Conservation (phyloP, 768 basidiomycete species). For the Russula abietina region DNA sequence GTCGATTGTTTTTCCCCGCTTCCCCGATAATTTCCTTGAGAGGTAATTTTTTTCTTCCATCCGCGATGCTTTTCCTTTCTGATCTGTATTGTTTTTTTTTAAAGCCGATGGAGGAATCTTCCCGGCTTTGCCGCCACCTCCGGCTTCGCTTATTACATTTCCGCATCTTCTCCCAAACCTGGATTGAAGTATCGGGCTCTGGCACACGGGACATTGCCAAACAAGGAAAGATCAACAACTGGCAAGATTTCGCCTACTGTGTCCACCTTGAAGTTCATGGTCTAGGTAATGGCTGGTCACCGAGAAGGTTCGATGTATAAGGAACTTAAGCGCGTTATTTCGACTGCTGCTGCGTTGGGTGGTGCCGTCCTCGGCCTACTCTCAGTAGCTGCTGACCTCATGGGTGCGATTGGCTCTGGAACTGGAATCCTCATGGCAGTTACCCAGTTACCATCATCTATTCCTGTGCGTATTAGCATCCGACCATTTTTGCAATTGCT, state of each 20-base stretch:
- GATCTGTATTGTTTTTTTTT: neutral
- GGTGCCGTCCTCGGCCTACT: constrained; percentile 93
- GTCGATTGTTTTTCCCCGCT: constrained; percentile 91
- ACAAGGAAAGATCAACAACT: constrained; percentile 96
- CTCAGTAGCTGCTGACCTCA: constrained; percentile 86
- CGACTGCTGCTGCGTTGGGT: constrained; percentile 94
- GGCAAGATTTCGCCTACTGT: constrained; percentile 38
- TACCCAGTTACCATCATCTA: constrained; percentile 98
- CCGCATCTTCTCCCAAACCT: constrained; percentile 99
- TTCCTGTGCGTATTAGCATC: constrained; percentile 39
- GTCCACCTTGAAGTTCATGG: neutral
- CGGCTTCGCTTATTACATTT: constrained; percentile 97
- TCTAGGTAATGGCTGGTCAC: constrained; percentile 72
- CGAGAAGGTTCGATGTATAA: constrained; percentile 99
- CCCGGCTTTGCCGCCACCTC: constrained; percentile 85
- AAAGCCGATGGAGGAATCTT: constrained; percentile 91
- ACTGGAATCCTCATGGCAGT: constrained; percentile 97
- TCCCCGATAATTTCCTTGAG: constrained; percentile 93
- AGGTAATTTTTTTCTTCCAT: constrained; percentile 50
- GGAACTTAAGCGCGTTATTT: constrained; percentile 96
- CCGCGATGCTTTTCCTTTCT: constrained; percentile 1
- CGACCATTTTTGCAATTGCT: neutral
- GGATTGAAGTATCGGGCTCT: constrained; percentile 97
- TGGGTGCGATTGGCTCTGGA: constrained; percentile 94
- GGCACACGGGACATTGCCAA: constrained; percentile 95